Evolutionary conservation across 805 yeast species (phyloP).

Genomic region (Saturnispora serradocipensis): DNA sequence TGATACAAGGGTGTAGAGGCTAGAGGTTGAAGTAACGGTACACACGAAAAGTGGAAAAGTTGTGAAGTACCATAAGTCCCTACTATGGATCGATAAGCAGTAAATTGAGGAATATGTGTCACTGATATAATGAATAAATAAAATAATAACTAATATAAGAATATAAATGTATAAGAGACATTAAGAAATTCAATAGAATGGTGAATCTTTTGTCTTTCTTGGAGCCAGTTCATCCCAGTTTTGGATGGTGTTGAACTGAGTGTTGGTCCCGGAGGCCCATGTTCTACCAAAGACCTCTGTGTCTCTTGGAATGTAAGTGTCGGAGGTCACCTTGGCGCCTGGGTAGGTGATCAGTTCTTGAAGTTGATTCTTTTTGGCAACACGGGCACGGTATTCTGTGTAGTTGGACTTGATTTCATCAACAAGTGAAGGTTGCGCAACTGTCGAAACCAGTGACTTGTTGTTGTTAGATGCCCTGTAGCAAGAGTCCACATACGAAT

Average conservation of each 20-base stretch:
- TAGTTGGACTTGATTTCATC: conserved; percentile 18
- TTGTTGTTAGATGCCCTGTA: conserved; percentile 38
- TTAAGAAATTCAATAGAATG: conserved; percentile 11
- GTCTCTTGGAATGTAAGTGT: conserved; percentile 17
- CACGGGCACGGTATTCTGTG: conserved; percentile 18
- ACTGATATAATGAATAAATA: neutral
- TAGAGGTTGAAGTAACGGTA: too few relatives aligned
- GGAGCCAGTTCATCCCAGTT: conserved; percentile 24
- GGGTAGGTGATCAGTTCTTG: conserved; percentile 16
- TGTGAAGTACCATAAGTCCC: too few relatives aligned
- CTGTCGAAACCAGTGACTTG: conserved; percentile 16
- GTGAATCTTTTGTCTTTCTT: conserved; percentile 25
- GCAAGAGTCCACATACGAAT: conserved; percentile 39
- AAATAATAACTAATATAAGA: neutral
- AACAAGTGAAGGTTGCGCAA: conserved; percentile 13
- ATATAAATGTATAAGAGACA: neutral
- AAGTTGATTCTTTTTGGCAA: conserved; percentile 16
- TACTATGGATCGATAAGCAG: too few relatives aligned
- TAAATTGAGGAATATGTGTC: neutral
- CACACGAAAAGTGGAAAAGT: too few relatives aligned
- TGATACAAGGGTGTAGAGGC: neutral
- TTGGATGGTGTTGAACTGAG: conserved; percentile 22
- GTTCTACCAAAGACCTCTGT: conserved; percentile 27
- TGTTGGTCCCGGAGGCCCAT: conserved; percentile 21
- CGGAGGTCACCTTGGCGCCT: conserved; percentile 11